These are phyloP conservation scores for Phyllosticta paracitricarpa DNA, from an alignment of 2,329 filamentous ascomycete species.

Conservation along the genomic window DNA sequence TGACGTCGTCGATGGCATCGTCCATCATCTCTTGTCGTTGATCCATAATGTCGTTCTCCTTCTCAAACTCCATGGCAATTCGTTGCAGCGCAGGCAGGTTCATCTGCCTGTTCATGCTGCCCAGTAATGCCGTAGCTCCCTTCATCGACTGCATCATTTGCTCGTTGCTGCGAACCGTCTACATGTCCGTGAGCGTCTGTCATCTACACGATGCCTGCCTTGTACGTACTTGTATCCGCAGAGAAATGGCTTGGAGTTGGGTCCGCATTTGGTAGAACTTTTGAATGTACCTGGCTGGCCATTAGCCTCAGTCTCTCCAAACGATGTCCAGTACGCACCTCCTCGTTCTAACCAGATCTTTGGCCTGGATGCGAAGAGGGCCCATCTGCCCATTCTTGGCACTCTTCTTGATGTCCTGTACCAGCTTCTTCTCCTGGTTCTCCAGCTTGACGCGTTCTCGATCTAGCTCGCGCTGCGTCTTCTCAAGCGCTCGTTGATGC, in stretches of 20 bases:
- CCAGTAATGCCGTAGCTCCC: slow-evolving; percentile 81
- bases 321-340: slow-evolving; percentile 41
- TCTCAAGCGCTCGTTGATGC: slow-evolving; percentile 94
- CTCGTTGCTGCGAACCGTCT: slow-evolving; percentile 97
- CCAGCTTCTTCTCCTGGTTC: slow-evolving; percentile 96
- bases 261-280: slow-evolving; percentile 99
- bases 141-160: slow-evolving; percentile 99
- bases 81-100: slow-evolving; percentile 90
- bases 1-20: slow-evolving; percentile 94
- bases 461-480: slow-evolving; percentile 92
- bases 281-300: slow-evolving; percentile 64
- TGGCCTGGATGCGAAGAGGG: slow-evolving; percentile 97
- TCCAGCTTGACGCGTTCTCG: slow-evolving; percentile 91
- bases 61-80: slow-evolving; percentile 98
- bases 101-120: slow-evolving; percentile 97
- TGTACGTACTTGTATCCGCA: slow-evolving; percentile 74
- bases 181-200: slow-evolving; percentile 13
- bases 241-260: slow-evolving; percentile 88
- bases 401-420: slow-evolving; percentile 94
- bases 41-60: slow-evolving; percentile 99
- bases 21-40: slow-evolving; percentile 99
- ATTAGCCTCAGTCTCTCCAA: slow-evolving; percentile 7
- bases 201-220: not conserved
- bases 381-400: slow-evolving; percentile 98
- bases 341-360: slow-evolving; percentile 87